phyloP scores from a whole-genome alignment of 441 rosid genomes.

The Gossypium gossypioides region DNA sequence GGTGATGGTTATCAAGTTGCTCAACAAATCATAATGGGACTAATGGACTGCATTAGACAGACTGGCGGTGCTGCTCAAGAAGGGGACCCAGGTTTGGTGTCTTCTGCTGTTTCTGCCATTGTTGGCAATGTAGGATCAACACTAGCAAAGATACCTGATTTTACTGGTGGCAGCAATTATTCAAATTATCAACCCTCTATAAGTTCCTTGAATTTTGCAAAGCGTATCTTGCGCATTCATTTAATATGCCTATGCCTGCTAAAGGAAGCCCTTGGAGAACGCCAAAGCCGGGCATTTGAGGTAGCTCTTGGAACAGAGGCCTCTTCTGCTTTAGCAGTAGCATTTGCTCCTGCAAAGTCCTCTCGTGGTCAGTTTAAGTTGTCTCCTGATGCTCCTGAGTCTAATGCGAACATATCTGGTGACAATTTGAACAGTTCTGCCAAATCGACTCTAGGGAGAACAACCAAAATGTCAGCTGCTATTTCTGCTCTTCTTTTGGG shows the following conservation, averaged over 20 bases:
- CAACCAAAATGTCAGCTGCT: conserved; percentile 65
- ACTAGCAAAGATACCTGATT: conserved; percentile 66
- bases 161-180: conserved; percentile 38
- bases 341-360: conserved; percentile 62
- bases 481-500: conserved; percentile 83
- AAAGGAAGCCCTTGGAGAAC: conserved; percentile 96
- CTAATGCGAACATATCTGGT: conserved; percentile 37
- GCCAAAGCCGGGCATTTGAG: conserved; percentile 91
- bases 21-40: conserved; percentile 65
- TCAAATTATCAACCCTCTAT: conserved; percentile 40
- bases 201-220: conserved; percentile 46
- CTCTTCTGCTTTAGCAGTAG: conserved; percentile 64
- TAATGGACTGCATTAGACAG: conserved; percentile 78
- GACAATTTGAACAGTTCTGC: conserved; percentile 39
- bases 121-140: conserved; percentile 59
- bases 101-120: conserved; percentile 87
- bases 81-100: conserved; percentile 92
- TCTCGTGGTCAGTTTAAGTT: conserved; percentile 72
- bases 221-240: conserved; percentile 68
- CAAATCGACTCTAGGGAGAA: conserved; percentile 34
- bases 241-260: conserved; percentile 73
- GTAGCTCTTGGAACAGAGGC: conserved; percentile 94
- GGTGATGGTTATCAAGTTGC: conserved; percentile 75
- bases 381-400: conserved; percentile 68
- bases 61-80: conserved; percentile 98